These are phyloP conservation scores for Botrytis medusae DNA, from an alignment of 2,329 filamentous ascomycete species.

Conservation along the genomic window DNA sequence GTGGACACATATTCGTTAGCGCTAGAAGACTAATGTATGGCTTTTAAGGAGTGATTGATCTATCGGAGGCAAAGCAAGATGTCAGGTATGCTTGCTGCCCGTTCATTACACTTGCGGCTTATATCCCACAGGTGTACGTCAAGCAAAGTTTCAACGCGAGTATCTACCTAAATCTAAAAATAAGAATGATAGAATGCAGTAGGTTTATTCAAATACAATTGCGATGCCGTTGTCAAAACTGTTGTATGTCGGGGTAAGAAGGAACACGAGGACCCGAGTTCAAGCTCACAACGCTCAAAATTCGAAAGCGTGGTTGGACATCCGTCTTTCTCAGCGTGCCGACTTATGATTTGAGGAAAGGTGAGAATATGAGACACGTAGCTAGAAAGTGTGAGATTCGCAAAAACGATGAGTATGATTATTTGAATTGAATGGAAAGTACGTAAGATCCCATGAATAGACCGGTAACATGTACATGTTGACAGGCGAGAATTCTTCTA, in stretches of 20 bases:
- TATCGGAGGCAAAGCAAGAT: neutral
- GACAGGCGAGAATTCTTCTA: neutral
- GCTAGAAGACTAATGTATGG: neutral
- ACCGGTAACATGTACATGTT: neutral
- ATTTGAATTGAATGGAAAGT: neutral
- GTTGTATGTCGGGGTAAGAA: neutral
- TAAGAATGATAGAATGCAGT: neutral
- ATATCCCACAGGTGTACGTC: neutral
- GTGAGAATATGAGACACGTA: neutral
- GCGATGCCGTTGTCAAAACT: neutral
- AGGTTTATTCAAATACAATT: accelerated
- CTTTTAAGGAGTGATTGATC: neutral
- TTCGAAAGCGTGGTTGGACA: neutral
- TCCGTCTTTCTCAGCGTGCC: neutral
- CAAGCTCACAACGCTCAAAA: no score
- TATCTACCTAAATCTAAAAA: neutral
- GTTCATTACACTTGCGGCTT: neutral
- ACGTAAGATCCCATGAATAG: no score
- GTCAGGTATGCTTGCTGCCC: neutral
- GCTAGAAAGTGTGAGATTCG: neutral
- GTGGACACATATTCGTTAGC: accelerated
- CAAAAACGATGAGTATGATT: neutral
- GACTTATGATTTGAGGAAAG: neutral
- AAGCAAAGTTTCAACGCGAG: neutral
- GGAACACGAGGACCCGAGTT: neutral